Evolutionary conservation across 306 rosid genomes (phyloP).

Genomic region (Prinsepia uniflora): DNA sequence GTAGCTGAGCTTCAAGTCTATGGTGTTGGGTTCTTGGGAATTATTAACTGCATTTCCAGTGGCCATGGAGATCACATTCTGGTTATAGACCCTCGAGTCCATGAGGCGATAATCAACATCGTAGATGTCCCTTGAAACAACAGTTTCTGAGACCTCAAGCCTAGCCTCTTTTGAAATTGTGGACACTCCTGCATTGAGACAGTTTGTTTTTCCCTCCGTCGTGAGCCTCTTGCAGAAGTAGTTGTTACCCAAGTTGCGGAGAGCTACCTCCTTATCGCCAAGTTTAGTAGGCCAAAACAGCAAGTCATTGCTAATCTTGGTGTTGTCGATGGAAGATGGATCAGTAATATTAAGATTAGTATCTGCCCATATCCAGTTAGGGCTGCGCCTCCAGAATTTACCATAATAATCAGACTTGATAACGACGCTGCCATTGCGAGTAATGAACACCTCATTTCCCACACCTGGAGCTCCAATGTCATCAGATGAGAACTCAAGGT

Average conservation of each 20-base stretch:
- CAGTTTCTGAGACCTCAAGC: conserved; percentile 6
- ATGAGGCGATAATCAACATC: neutral
- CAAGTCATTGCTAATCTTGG: neutral
- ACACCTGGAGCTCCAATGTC: neutral
- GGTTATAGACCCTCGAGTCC: conserved; percentile 13
- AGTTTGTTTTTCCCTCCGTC: neutral
- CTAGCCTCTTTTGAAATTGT: neutral
- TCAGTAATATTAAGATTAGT: neutral
- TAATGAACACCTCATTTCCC: neutral
- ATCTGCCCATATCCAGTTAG: conserved; percentile 3
- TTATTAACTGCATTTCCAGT: neutral
- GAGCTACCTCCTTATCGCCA: neutral
- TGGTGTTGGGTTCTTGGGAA: neutral
- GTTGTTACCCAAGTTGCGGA: conserved; percentile 12
- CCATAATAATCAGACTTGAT: neutral
- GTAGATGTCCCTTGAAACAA: neutral
- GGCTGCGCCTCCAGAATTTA: conserved; percentile 5
- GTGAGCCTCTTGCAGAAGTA: neutral
- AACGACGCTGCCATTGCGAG: neutral
- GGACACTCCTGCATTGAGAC: conserved; percentile 5
- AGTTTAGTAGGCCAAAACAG: conserved; percentile 13
- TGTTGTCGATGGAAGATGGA: no score
- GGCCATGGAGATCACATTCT: neutral
- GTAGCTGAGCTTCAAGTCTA: neutral
- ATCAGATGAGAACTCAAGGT: neutral